phyloP scores from a whole-genome alignment of 2,329 filamentous ascomycete genomes.

The Colletotrichum spaethianum region DNA sequence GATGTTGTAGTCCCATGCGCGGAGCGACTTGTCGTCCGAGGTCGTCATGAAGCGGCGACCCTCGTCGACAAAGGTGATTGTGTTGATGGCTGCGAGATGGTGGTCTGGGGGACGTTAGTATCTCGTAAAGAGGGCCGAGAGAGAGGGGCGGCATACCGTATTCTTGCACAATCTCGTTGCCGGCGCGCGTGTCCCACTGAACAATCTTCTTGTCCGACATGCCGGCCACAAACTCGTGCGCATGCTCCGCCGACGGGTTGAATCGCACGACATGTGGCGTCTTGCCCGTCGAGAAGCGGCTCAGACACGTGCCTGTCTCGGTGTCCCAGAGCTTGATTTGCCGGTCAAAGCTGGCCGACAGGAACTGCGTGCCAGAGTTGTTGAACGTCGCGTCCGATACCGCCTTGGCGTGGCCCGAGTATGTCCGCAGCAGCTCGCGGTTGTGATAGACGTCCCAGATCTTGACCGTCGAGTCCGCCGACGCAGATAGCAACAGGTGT shows the following conservation, averaged over 20 bases:
- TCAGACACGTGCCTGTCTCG: slow-evolving; percentile 90
- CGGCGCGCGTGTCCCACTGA: slow-evolving; percentile 90
- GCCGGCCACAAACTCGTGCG: slow-evolving; percentile 93
- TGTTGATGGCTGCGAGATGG: slow-evolving; percentile 97
- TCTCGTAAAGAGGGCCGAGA: too few relatives aligned
- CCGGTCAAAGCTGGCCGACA: slow-evolving; percentile 93
- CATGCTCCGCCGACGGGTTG: slow-evolving; percentile 83
- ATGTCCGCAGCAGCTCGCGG: slow-evolving; percentile 90
- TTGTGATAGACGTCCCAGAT: slow-evolving; percentile 96
- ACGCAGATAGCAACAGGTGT: slow-evolving; percentile 90
- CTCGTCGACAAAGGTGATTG: slow-evolving; percentile 95
- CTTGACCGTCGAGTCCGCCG: slow-evolving; percentile 91
- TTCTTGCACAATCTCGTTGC: slow-evolving; percentile 88
- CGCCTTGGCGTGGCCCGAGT: slow-evolving; percentile 89
- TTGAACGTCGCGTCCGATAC: slow-evolving; percentile 94
- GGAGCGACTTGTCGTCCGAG: slow-evolving; percentile 94
- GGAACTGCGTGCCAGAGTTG: slow-evolving; percentile 83
- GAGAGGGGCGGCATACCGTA: slow-evolving; percentile 63
- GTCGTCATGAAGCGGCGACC: slow-evolving; percentile 98
- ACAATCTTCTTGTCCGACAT: slow-evolving; percentile 99
- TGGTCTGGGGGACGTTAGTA: slow-evolving; percentile 72
- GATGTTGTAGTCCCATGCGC: slow-evolving; percentile 98
- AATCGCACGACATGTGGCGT: slow-evolving; percentile 96
- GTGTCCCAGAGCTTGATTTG: slow-evolving; percentile 99
- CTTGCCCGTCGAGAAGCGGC: slow-evolving; percentile 92